phyloP scores from a whole-genome alignment of 257 asterid genomes.

The Forsythia suspensa region DNA sequence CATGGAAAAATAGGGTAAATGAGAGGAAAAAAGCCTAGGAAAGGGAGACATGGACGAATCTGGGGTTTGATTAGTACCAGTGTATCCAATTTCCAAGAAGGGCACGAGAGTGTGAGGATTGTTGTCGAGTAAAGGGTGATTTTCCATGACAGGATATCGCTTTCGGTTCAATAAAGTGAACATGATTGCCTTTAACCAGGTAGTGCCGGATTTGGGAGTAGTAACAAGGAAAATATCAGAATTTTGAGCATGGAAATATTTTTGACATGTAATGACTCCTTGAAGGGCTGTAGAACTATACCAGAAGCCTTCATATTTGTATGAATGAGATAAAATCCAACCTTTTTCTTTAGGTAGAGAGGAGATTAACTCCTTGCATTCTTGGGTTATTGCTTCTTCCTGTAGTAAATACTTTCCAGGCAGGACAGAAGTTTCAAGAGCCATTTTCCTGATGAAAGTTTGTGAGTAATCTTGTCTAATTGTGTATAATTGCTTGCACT shows the following conservation, averaged over 20 bases:
- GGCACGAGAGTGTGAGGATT: conserved; percentile 30
- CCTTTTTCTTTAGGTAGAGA: conserved; percentile 45
- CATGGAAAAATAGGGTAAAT: conserved; percentile 31
- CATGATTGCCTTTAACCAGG: conserved; percentile 52
- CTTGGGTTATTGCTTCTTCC: conserved; percentile 34
- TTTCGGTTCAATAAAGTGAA: conserved; percentile 40
- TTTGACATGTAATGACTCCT: conserved; percentile 33
- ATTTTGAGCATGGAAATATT: conserved; percentile 30
- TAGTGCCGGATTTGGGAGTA: conserved; percentile 56
- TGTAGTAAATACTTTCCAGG: neutral
- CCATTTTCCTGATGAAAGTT: no score
- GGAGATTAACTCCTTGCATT: conserved; percentile 23
- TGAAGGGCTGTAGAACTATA: conserved; percentile 27
- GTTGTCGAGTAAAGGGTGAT: conserved; percentile 13
- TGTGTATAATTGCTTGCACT: no score
- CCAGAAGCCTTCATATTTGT: conserved; percentile 58
- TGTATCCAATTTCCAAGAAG: conserved; percentile 14
- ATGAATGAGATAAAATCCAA: conserved; percentile 34
- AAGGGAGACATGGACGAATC: conserved; percentile 10
- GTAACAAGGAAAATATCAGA: conserved; percentile 50
- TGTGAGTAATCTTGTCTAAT: no score
- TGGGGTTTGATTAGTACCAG: conserved; percentile 33
- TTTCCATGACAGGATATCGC: neutral
- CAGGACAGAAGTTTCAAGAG: no score
- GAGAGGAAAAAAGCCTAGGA: conserved; percentile 43